phyloP scores from a whole-genome alignment of 805 yeast genomes.

The Cyberlindnera galapagoensis region DNA sequence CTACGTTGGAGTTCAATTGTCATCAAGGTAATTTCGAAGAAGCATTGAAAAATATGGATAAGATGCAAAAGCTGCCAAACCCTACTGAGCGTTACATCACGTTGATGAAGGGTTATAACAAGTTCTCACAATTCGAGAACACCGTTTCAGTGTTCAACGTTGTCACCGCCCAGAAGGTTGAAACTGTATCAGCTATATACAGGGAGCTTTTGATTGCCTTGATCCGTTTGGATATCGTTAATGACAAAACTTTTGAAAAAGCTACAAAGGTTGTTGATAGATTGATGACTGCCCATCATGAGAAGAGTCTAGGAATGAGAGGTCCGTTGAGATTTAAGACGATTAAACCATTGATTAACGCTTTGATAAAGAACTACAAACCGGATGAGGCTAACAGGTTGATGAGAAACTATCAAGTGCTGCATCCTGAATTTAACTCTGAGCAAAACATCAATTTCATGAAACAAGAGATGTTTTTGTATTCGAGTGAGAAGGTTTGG shows the following conservation, averaged over 20 bases:
- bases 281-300: constrained; percentile 23
- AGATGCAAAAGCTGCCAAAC: constrained; percentile 25
- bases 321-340: constrained; percentile 27
- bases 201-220: constrained; percentile 26
- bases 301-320: constrained; percentile 17
- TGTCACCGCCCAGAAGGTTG: constrained; percentile 21
- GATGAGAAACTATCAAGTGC: constrained; percentile 25
- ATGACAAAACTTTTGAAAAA: constrained; percentile 23
- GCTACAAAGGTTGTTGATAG: constrained; percentile 26
- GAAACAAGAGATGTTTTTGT: constrained; percentile 26
- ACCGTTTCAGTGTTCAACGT: constrained; percentile 23
- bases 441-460: constrained; percentile 21
- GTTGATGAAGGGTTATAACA: constrained; percentile 26
- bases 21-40: constrained; percentile 20
- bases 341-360: constrained; percentile 30
- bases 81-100: constrained; percentile 21
- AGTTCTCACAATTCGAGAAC: constrained; percentile 21
- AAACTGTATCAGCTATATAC: constrained; percentile 24
- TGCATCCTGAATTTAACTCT: constrained; percentile 22
- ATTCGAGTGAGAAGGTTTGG: constrained; percentile 24
- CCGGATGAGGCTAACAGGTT: constrained; percentile 28
- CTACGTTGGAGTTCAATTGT: constrained; percentile 8
- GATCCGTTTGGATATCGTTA: constrained; percentile 24
- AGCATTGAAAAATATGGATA: constrained; percentile 25
- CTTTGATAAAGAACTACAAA: constrained; percentile 24